Evolutionary conservation across 306 rosid species (phyloP).

Genomic region (Abrus precatorius): DNA sequence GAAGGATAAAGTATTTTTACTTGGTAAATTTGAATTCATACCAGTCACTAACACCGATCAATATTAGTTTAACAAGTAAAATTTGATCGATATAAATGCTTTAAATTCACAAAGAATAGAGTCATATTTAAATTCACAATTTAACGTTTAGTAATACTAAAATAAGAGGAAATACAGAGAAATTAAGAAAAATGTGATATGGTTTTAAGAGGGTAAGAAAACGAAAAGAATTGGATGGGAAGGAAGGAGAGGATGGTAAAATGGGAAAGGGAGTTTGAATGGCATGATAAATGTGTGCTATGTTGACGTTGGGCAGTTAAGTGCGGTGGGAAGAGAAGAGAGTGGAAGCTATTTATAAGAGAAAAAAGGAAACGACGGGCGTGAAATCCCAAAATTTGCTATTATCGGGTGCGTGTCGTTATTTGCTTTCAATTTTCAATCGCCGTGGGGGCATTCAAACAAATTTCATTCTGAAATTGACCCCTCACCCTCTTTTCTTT

Average conservation of each 20-base stretch:
- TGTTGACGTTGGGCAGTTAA: constrained; percentile 23
- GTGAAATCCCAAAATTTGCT: constrained; percentile 22
- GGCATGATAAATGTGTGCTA: constrained; percentile 16
- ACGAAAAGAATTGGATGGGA: not conserved
- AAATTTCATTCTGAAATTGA: not conserved
- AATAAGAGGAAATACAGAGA: not conserved
- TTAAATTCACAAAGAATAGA: too few relatives aligned
- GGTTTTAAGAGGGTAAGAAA: not conserved
- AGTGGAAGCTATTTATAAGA: constrained; percentile 1
- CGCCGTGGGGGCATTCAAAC: constrained; percentile 15
- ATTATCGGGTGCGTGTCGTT: not conserved
- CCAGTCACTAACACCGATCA: too few relatives aligned
- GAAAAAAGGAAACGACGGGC: constrained; percentile 11
- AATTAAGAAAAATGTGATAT: too few relatives aligned
- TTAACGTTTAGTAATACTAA: too few relatives aligned
- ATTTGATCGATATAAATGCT: too few relatives aligned
- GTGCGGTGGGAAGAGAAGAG: not conserved
- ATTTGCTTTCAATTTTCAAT: not conserved
- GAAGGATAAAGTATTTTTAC: too few relatives aligned
- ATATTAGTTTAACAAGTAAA: too few relatives aligned
- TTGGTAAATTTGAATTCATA: too few relatives aligned
- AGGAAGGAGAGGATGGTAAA: constrained; percentile 38
- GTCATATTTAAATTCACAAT: too few relatives aligned
- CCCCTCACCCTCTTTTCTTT: not conserved
- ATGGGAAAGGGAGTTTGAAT: not conserved